Evolutionary conservation across 1,284 basidiomycete genomes (phyloP).

Genomic region (Cutaneotrichosporon sp.): DNA sequence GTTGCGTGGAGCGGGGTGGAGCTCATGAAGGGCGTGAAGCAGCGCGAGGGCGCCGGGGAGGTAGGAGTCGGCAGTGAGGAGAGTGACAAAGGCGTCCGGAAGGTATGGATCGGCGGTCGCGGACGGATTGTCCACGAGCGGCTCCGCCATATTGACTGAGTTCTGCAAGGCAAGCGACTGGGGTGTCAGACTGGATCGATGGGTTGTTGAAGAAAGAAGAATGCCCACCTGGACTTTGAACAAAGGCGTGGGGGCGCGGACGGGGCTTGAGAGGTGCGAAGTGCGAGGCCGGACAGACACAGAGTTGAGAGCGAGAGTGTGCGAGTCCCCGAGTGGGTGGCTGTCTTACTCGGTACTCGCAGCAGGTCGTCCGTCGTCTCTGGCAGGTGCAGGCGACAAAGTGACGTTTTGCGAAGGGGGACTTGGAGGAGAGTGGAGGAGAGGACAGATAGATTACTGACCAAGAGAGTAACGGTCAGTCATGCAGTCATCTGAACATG

Average conservation of each 20-base stretch:
- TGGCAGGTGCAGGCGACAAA: too few relatives aligned
- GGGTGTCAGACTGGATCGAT: not conserved
- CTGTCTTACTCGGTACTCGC: too few relatives aligned
- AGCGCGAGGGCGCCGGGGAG: constrained; percentile 88
- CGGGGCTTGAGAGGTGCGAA: not conserved
- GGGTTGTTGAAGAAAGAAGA: not conserved
- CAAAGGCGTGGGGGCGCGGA: not conserved
- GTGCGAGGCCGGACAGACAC: not conserved
- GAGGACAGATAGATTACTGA: too few relatives aligned
- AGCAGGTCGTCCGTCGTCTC: too few relatives aligned
- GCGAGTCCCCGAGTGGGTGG: not conserved
- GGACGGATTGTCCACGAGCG: not conserved
- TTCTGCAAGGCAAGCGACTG: not conserved
- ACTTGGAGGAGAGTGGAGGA: too few relatives aligned
- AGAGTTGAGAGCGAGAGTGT: not conserved
- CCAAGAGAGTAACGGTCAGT: too few relatives aligned
- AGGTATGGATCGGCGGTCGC: constrained; percentile 9
- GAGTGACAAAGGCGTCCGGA: constrained; percentile 73
- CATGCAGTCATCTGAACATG: too few relatives aligned
- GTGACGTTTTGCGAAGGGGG: too few relatives aligned
- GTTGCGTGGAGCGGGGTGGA: constrained; percentile 66
- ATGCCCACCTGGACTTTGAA: not conserved
- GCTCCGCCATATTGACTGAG: not conserved
- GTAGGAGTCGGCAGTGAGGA: constrained; percentile 86
- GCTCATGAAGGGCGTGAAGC: constrained; percentile 75